These are phyloP conservation scores for Lactifluus subvellereus DNA, from an alignment of 768 basidiomycete genomes.

Conservation along the genomic window DNA sequence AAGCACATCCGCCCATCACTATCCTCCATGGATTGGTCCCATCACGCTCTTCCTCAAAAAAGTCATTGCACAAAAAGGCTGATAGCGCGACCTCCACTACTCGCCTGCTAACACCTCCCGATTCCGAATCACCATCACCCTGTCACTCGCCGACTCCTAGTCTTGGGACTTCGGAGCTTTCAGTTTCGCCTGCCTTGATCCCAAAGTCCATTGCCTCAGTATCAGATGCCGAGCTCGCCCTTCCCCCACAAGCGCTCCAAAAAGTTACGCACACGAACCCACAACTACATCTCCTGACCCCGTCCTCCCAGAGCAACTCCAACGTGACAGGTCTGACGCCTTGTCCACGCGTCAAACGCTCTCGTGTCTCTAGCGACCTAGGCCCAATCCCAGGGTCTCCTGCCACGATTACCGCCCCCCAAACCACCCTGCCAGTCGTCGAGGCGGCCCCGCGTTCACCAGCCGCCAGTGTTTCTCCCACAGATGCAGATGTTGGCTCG, in stretches of 20 bases:
- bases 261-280: constrained; percentile 16
- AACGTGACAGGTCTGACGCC: neutral
- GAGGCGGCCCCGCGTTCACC: constrained; percentile 7
- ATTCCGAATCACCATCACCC: neutral
- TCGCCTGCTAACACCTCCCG: constrained; percentile 16
- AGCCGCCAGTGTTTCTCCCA: neutral
- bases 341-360: constrained; percentile 12
- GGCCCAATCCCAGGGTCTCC: constrained; percentile 2
- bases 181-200: neutral
- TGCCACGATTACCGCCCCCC: neutral
- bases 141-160: constrained; percentile 14
- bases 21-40: neutral
- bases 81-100: constrained; percentile 23
- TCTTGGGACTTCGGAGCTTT: neutral
- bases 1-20: neutral
- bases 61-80: constrained; percentile 11
- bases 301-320: neutral
- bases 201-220: constrained; percentile 25
- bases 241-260: constrained; percentile 22
- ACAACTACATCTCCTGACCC: neutral
- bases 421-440: neutral
- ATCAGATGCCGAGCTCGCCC: constrained; percentile 24
- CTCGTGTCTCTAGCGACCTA: constrained; percentile 9
- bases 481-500: constrained; percentile 23
- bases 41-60: neutral